Conservation (phyloP, 2,329 filamentous ascomycete species). For the Colletotrichum gloeosporioides region DNA sequence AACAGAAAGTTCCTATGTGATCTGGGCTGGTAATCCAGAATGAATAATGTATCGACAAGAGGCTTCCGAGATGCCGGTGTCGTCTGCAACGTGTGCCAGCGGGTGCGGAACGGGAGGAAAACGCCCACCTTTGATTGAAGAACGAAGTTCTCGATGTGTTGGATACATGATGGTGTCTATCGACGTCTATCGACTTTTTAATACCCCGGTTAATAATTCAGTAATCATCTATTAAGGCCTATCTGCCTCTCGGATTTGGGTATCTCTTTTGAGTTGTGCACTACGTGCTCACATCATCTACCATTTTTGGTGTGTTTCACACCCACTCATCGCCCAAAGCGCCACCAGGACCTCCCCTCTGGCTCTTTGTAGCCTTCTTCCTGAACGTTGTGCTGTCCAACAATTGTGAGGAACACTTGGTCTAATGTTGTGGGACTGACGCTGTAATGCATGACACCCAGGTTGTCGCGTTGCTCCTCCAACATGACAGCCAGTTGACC, state of each 20-base stretch:
- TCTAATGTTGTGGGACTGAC: slow-evolving; percentile 88
- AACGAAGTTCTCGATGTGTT: background rate
- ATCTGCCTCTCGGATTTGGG: background rate
- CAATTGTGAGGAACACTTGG: slow-evolving; percentile 88
- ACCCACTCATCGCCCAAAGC: background rate
- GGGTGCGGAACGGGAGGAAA: background rate
- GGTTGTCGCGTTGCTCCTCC: slow-evolving; percentile 69
- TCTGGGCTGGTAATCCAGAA: background rate
- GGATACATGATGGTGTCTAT: background rate
- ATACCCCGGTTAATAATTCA: background rate
- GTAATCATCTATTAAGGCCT: background rate
- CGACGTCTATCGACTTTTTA: background rate
- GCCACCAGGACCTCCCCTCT: slow-evolving; percentile 26
- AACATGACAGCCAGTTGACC: slow-evolving; percentile 74
- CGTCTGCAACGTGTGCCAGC: background rate
- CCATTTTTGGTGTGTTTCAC: background rate
- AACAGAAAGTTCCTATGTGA: background rate
- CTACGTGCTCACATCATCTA: background rate
- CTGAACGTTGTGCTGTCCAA: slow-evolving; percentile 77
- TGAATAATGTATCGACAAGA: background rate
- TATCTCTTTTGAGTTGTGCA: background rate
- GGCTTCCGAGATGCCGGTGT: background rate
- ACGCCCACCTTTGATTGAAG: background rate
- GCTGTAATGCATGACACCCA: slow-evolving; percentile 86
- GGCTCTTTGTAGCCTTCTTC: slow-evolving; percentile 68